Percentiles rank a stretch among this genome's conserved stretches.
Conservation (phyloP, 768 basidiomycete species). For the Hericium coralloides region DNA sequence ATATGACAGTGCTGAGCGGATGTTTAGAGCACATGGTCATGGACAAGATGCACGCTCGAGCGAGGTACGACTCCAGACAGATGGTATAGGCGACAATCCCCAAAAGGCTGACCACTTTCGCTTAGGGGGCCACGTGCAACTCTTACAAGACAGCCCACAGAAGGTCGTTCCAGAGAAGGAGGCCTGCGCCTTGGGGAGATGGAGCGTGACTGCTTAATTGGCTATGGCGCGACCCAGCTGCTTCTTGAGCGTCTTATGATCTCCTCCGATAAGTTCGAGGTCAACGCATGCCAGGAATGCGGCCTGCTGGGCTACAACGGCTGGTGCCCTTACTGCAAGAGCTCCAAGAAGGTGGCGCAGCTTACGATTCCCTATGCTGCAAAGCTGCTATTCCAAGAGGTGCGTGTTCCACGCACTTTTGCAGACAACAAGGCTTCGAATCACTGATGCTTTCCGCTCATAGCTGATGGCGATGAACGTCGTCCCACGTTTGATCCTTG, state of each 20-base stretch:
- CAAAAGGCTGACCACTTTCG: background rate
- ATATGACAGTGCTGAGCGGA: slow-evolving; percentile 5
- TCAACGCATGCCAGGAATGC: slow-evolving; percentile 91
- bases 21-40: slow-evolving; percentile 91
- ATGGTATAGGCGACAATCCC: background rate
- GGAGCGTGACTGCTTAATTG: slow-evolving; percentile 98
- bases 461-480: slow-evolving; percentile 98
- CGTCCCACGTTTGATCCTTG: slow-evolving; percentile 80
- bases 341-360: slow-evolving; percentile 91
- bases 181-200: slow-evolving; percentile 96
- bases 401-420: slow-evolving; percentile 22
- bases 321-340: slow-evolving; percentile 98
- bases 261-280: slow-evolving; percentile 96
- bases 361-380: slow-evolving; percentile 95
- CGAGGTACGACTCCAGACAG: slow-evolving; percentile 46
- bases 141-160: slow-evolving; percentile 94
- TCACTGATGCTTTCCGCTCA: background rate
- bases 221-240: slow-evolving; percentile 96
- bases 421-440: background rate
- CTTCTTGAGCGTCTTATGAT: slow-evolving; percentile 97
- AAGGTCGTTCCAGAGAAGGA: slow-evolving; percentile 96
- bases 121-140: slow-evolving; percentile 90
- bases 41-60: slow-evolving; percentile 99
- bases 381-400: slow-evolving; percentile 88
- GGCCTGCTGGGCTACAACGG: slow-evolving; percentile 92